phyloP scores from a whole-genome alignment of 768 basidiomycete species.

The Amanita inopinata region DNA sequence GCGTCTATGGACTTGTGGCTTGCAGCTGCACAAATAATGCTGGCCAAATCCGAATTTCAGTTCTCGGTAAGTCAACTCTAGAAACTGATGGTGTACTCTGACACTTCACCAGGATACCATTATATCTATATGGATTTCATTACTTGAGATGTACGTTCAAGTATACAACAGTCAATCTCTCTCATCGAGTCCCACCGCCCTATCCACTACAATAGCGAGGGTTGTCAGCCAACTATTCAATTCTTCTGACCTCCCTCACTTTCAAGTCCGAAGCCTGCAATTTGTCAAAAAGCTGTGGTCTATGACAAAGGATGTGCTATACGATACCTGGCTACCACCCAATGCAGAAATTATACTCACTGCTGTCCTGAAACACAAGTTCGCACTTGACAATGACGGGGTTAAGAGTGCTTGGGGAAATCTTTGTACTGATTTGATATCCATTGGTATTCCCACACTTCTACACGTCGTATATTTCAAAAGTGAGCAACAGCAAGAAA shows the following conservation, averaged over 20 bases:
- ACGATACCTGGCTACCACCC: constrained; percentile 26
- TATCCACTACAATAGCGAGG: constrained; percentile 24
- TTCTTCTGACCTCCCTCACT: constrained; percentile 13
- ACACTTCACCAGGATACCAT: background rate
- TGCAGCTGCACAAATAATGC: background rate
- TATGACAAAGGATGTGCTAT: constrained; percentile 39
- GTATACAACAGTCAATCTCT: constrained; percentile 1
- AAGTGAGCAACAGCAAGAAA: constrained; percentile 18
- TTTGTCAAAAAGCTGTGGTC: constrained; percentile 41
- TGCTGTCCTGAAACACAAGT: constrained; percentile 33
- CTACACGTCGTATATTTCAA: constrained; percentile 23
- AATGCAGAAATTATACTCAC: constrained; percentile 38
- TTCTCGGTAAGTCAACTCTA: background rate
- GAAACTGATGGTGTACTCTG: too few relatives aligned
- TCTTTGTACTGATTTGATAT: constrained; percentile 40
- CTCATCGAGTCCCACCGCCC: constrained; percentile 14
- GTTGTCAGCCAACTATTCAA: constrained; percentile 28
- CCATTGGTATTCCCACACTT: constrained; percentile 29
- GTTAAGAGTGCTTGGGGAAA: constrained; percentile 36
- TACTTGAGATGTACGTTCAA: constrained; percentile 5
- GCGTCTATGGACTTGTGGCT: constrained; percentile 15
- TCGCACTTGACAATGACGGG: constrained; percentile 26
- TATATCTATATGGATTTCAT: constrained; percentile 5
- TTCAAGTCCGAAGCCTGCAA: constrained; percentile 28
- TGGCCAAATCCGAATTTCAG: background rate